These are phyloP conservation scores for Lasiodiplodia sp. DNA, from an alignment of 2,329 filamentous ascomycete genomes.

Conservation along the genomic window DNA sequence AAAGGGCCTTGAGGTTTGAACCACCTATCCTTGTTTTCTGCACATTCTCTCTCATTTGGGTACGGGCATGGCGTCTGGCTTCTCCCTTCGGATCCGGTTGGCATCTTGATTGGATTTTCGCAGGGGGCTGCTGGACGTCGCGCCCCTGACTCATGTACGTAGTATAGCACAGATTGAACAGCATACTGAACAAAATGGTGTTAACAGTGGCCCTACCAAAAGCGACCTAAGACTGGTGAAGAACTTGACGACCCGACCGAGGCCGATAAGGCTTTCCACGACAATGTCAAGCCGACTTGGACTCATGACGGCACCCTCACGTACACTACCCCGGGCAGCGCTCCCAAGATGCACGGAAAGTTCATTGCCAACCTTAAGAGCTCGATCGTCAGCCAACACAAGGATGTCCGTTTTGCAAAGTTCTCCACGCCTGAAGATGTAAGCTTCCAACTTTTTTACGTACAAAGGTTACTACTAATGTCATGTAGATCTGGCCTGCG, in stretches of 20 bases:
- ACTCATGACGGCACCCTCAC: slow-evolving; percentile 76
- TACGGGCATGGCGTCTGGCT: slow-evolving; percentile 29
- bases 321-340: slow-evolving; percentile 60
- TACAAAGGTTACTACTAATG: slow-evolving; percentile 28
- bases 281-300: slow-evolving; percentile 81
- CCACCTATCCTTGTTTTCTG: slow-evolving; percentile 51
- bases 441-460: slow-evolving; percentile 34
- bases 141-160: slow-evolving; percentile 49
- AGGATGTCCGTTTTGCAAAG: slow-evolving; percentile 70
- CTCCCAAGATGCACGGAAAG: slow-evolving; percentile 52
- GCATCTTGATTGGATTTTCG: slow-evolving; percentile 17
- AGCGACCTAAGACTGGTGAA: slow-evolving; percentile 73
- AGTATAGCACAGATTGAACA: slow-evolving; percentile 54
- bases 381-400: slow-evolving; percentile 68
- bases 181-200: slow-evolving; percentile 46
- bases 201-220: slow-evolving; percentile 84
- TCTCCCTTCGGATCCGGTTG: slow-evolving; percentile 25
- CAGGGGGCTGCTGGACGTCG: slow-evolving; percentile 31
- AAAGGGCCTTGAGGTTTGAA: slow-evolving; percentile 90
- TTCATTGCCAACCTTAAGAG: slow-evolving; percentile 63
- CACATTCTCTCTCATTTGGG: slow-evolving; percentile 28
- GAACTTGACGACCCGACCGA: slow-evolving; percentile 69
- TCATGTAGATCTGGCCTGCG: slow-evolving; percentile 23
- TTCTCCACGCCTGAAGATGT: slow-evolving; percentile 60
- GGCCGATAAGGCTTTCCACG: slow-evolving; percentile 72